Base-by-base conservation (phyloP, 2,329 filamentous ascomycete species). In the Alternaria conjuncta region DNA sequence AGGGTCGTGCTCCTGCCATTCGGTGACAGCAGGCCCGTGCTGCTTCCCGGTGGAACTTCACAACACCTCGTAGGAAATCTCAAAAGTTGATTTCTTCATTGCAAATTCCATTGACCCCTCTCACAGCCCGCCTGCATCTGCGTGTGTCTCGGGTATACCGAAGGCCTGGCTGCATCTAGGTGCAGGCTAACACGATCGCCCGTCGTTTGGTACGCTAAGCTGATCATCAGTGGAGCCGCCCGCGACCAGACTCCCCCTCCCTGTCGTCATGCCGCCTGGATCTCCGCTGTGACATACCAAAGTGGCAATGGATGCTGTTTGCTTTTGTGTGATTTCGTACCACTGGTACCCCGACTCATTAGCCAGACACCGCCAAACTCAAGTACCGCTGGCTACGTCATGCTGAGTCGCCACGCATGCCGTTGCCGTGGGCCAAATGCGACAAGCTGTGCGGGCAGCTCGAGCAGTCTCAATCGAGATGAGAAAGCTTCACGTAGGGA, bases 211-310 rank as follows among this genome's bases (percentile, higher is more conserved):
- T 50, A 64, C 63, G 63, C 68, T 66, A 69, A 57, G 55, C 50
- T 55, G 70, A 72, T 71, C 65, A 60, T 46, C 60, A 69, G 67
- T 64, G 70, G 69, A 71, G 63, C 64, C 63, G 53, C 51, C 65
- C 50, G 58, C 60, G 30, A 61, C 54, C 43, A 60, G 23, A 36
- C 41, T 28, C 30, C 54, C 60, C 65, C 54, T 64, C 61, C 53
- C 65, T 65, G 63, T 74, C 72, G 72, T 73, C 72, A 74, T 73
- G 59, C 62, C 66, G 62, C 53, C 46, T 36, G 53, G 54, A 54
- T 66, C 65, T 60, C 61, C 66, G 57, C 60, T 45, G 55, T 55
- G 41, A 63, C 57, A 57, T 58, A 28, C 51, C 50, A 25, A 47
- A 44, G 44, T 44, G 50, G 49, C 44, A 36, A 44, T 49, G 26